phyloP scores from a whole-genome alignment of 164 flowering plant genomes.

The Macadamia tetraphylla region DNA sequence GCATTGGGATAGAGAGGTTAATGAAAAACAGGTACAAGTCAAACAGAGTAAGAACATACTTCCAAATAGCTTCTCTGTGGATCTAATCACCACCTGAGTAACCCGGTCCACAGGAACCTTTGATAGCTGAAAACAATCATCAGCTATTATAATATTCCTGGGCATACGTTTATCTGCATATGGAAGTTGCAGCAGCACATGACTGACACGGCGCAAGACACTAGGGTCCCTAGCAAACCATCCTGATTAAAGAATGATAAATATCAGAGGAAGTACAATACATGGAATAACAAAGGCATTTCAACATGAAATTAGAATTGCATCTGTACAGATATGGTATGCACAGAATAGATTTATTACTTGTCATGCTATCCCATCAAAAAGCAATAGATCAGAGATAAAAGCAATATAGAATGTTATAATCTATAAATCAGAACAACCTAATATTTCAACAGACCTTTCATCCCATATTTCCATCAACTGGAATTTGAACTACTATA shows the following conservation, averaged over 20 bases:
- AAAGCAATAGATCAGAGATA: no score
- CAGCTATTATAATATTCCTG: slow-evolving; percentile 65
- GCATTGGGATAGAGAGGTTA: background rate
- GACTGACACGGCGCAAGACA: slow-evolving; percentile 76
- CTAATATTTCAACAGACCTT: no score
- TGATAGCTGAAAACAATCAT: slow-evolving; percentile 65
- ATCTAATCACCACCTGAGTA: slow-evolving; percentile 56
- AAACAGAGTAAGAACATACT: slow-evolving; percentile 47
- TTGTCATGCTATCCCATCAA: no score
- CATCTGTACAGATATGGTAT: no score
- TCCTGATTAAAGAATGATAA: slow-evolving; percentile 37
- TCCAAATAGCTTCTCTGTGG: slow-evolving; percentile 83
- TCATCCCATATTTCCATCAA: no score
- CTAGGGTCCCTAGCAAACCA: slow-evolving; percentile 87
- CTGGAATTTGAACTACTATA: no score
- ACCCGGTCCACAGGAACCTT: slow-evolving; percentile 47
- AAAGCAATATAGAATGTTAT: no score
- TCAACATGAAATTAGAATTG: background rate
- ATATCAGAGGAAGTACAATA: background rate
- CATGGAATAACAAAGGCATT: background rate
- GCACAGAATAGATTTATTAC: no score
- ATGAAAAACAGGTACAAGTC: slow-evolving; percentile 1
- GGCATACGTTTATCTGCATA: slow-evolving; percentile 65
- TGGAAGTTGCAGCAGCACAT: slow-evolving; percentile 71
- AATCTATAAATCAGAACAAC: no score